Conservation (phyloP, 441 rosid genomes). For the Adansonia grandidieri region DNA sequence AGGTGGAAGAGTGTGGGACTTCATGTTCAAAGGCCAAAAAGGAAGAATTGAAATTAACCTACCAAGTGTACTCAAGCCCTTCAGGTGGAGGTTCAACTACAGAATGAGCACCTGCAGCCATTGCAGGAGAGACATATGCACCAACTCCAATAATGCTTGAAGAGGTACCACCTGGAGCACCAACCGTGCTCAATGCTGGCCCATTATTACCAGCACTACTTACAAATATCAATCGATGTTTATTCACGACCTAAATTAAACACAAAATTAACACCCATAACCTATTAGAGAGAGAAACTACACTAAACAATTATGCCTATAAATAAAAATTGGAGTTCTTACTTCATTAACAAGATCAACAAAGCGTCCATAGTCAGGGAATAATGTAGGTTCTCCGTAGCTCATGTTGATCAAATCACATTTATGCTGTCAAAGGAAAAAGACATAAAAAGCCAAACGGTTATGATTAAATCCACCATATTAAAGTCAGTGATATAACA, state of each 20-base stretch:
- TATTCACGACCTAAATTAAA: conserved; percentile 77
- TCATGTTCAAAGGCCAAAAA: conserved; percentile 18
- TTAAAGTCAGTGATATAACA: conserved; percentile 16
- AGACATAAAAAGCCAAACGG: background rate
- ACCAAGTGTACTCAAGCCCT: conserved; percentile 98
- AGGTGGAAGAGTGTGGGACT: conserved; percentile 14
- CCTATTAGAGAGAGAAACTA: conserved; percentile 23
- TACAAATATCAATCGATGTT: conserved; percentile 83
- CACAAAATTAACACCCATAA: conserved; percentile 20
- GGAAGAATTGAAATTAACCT: conserved; percentile 31
- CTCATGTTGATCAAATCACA: conserved; percentile 99
- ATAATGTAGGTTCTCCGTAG: conserved; percentile 80
- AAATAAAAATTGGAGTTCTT: conserved; percentile 40
- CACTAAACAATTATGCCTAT: conserved; percentile 12
- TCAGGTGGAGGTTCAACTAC: conserved; percentile 92
- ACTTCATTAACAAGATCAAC: conserved; percentile 95
- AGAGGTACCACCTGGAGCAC: conserved; percentile 98
- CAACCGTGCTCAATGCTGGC: conserved; percentile 95
- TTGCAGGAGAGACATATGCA: conserved; percentile 97
- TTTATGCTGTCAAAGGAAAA: conserved; percentile 69
- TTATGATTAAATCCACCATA: conserved; percentile 28
- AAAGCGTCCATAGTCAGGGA: conserved; percentile 98
- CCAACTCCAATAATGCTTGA: conserved; percentile 97
- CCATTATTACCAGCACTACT: conserved; percentile 99
- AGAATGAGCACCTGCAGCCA: conserved; percentile 97